A percentile compares a stretch with the other conserved stretches of the same genome.
Evolutionary conservation across 768 basidiomycete species (phyloP).

Genomic region (Suillus bovinus): DNA sequence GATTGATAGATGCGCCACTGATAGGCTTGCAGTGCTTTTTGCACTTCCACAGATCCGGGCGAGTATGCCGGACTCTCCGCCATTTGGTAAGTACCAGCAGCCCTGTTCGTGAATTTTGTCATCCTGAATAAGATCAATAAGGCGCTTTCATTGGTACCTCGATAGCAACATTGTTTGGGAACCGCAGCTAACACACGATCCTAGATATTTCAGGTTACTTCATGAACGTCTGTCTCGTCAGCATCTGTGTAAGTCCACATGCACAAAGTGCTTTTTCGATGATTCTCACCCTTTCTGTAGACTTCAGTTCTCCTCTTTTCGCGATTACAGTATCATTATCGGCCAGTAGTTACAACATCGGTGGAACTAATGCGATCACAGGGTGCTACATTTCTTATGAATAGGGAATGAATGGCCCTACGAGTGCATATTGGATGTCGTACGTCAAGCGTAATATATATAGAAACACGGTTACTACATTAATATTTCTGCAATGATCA

Average conservation of each 20-base stretch:
- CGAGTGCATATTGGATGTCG: neutral
- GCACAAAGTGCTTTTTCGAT: neutral
- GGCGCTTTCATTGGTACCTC: conserved; percentile 8
- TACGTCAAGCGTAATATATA: too few species aligned
- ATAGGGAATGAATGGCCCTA: neutral
- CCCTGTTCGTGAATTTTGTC: neutral
- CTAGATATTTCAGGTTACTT: conserved; percentile 11
- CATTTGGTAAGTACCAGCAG: conserved; percentile 7
- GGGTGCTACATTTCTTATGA: neutral
- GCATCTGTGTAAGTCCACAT: conserved; percentile 6
- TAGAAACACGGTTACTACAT: too few species aligned
- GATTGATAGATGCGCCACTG: neutral
- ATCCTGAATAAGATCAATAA: neutral
- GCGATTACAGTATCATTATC: conserved; percentile 10
- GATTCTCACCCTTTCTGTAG: neutral
- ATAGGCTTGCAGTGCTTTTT: neutral
- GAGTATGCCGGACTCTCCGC: conserved; percentile 9
- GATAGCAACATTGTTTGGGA: neutral
- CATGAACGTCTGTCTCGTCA: conserved; percentile 12
- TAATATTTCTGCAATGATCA: too few species aligned
- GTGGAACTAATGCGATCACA: neutral
- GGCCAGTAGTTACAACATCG: neutral
- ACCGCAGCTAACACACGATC: neutral
- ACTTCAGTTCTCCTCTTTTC: conserved; percentile 10
- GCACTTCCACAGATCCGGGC: conserved; percentile 12